These are phyloP conservation scores for Purshia tridentata DNA, from an alignment of 306 rosid species.

Conservation along the genomic window DNA sequence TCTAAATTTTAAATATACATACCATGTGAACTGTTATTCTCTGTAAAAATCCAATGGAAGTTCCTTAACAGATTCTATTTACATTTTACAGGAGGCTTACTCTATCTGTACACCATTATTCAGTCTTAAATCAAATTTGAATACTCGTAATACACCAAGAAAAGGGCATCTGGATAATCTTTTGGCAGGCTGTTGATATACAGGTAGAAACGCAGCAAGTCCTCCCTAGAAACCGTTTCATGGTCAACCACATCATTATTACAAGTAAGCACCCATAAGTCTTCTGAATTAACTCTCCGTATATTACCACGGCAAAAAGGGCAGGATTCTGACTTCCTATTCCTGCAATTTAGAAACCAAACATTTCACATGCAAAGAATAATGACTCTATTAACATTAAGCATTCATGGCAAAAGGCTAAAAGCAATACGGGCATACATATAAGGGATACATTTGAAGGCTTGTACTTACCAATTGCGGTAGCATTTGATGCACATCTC, in stretches of 20 bases:
- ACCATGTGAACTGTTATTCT: slow-evolving; percentile 19
- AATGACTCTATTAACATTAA: background rate
- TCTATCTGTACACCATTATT: slow-evolving; percentile 61
- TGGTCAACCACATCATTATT: slow-evolving; percentile 84
- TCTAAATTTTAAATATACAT: slow-evolving; percentile 23
- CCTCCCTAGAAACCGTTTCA: slow-evolving; percentile 81
- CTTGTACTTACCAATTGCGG: slow-evolving; percentile 75
- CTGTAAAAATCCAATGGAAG: slow-evolving; percentile 33
- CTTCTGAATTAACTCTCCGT: slow-evolving; percentile 92
- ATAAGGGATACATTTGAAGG: background rate
- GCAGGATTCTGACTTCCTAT: slow-evolving; percentile 75
- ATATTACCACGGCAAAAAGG: slow-evolving; percentile 93
- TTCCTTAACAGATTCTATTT: slow-evolving; percentile 65
- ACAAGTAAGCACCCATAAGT: slow-evolving; percentile 92
- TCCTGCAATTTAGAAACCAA: slow-evolving; percentile 51
- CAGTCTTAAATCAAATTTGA: slow-evolving; percentile 49
- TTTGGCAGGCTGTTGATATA: slow-evolving; percentile 85
- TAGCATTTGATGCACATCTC: slow-evolving; percentile 98
- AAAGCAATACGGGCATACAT: background rate
- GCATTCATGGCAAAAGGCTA: background rate
- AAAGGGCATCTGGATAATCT: slow-evolving; percentile 88
- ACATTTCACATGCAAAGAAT: slow-evolving; percentile 1
- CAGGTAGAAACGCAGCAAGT: slow-evolving; percentile 75
- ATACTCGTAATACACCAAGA: slow-evolving; percentile 83
- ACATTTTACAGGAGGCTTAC: slow-evolving; percentile 54